Percentiles rank a stretch among this genome's conserved stretches.
phyloP scores from a whole-genome alignment of 257 asterid genomes.

The Mentha longifolia region DNA sequence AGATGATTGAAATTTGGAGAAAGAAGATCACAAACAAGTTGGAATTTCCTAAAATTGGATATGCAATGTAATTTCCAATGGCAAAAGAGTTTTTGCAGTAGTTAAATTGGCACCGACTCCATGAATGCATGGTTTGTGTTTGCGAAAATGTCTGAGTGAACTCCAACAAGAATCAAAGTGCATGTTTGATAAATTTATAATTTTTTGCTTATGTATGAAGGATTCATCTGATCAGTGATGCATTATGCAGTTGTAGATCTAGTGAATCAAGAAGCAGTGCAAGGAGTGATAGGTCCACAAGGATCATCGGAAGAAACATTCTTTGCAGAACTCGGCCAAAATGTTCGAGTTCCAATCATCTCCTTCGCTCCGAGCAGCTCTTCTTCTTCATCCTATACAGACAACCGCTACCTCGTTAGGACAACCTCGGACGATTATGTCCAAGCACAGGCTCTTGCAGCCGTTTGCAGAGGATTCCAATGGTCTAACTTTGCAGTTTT shows the following conservation, averaged over 20 bases:
- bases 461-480: constrained; percentile 45
- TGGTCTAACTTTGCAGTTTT: constrained; percentile 54
- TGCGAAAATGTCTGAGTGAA: not conserved
- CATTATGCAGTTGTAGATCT: constrained; percentile 49
- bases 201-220: too few relatives aligned
- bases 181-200: not conserved
- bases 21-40: too few relatives aligned
- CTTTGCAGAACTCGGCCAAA: constrained; percentile 49
- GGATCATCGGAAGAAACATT: constrained; percentile 41
- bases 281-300: constrained; percentile 56
- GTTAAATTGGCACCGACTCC: too few relatives aligned
- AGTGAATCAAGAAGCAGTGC: constrained; percentile 51
- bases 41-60: too few relatives aligned
- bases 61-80: too few relatives aligned
- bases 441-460: constrained; percentile 57
- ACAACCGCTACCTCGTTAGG: constrained; percentile 40
- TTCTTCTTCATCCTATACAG: constrained; percentile 6
- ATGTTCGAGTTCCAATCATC: constrained; percentile 48
- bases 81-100: too few relatives aligned
- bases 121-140: not conserved
- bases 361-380: constrained; percentile 41
- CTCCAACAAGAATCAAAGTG: not conserved
- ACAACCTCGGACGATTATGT: constrained; percentile 36
- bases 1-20: too few relatives aligned
- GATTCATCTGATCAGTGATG: not conserved